These are phyloP conservation scores for Tuber brumale DNA, from an alignment of 495 filamentous ascomycete species.

Conservation along the genomic window DNA sequence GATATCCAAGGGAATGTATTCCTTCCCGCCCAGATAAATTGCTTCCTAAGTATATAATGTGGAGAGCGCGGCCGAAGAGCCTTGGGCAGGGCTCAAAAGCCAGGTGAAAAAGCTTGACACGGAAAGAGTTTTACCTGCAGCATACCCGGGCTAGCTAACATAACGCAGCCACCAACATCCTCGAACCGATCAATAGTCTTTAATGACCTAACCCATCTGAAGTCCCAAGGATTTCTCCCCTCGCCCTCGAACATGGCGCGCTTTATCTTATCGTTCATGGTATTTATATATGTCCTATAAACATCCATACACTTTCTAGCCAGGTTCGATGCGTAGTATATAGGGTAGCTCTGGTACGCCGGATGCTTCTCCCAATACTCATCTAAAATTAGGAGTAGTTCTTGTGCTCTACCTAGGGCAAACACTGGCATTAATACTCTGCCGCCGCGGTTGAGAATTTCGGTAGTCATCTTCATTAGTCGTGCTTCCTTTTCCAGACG, in stretches of 20 bases:
- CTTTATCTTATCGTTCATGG: slow-evolving; percentile 99
- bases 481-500: slow-evolving; percentile 82
- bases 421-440: slow-evolving; percentile 93
- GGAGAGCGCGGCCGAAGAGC: background rate
- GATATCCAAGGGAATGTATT: background rate
- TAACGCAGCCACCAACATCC: slow-evolving; percentile 90
- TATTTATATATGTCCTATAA: slow-evolving; percentile 92
- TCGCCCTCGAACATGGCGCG: slow-evolving; percentile 75
- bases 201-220: slow-evolving; percentile 79
- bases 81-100: background rate
- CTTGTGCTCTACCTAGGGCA: slow-evolving; percentile 86
- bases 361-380: slow-evolving; percentile 89
- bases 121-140: slow-evolving; percentile 46
- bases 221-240: slow-evolving; percentile 90
- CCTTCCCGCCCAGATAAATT: background rate
- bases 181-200: slow-evolving; percentile 92
- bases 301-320: slow-evolving; percentile 97
- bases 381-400: slow-evolving; percentile 87
- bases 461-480: slow-evolving; percentile 89
- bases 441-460: slow-evolving; percentile 81
- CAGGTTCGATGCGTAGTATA: slow-evolving; percentile 92
- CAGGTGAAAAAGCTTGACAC: background rate
- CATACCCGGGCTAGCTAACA: slow-evolving; percentile 97
- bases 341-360: slow-evolving; percentile 80
- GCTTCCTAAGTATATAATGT: background rate